Evolutionary conservation across 139 green algal species (phyloP).

Genomic region (Chlamydomonas eustigma): DNA sequence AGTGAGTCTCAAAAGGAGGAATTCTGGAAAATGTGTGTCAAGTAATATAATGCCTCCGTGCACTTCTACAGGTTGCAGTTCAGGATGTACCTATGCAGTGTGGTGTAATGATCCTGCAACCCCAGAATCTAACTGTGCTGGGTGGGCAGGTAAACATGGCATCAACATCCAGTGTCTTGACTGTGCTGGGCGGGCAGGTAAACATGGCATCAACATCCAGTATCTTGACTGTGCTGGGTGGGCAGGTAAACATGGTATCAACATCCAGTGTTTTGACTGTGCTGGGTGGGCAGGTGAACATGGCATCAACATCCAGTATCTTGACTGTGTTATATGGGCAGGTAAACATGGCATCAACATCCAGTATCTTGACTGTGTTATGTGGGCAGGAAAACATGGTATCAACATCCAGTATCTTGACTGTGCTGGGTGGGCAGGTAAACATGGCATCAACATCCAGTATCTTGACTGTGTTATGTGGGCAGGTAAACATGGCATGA

Average conservation of each 20-base stretch:
- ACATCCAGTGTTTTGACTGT: neutral
- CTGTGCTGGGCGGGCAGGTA: neutral
- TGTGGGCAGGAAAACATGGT: no score
- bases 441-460: no score
- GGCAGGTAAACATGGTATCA: neutral
- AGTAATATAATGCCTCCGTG: neutral
- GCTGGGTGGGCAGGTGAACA: neutral
- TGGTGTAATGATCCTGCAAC: conserved; percentile 63
- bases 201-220: neutral
- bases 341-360: no score
- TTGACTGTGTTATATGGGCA: no score
- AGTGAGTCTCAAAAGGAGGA: no score
- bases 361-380: no score
- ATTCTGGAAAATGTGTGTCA: no score
- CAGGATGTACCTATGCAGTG: conserved; percentile 37
- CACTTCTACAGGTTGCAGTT: conserved; percentile 47
- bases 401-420: no score
- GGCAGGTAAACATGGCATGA: no score
- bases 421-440: no score
- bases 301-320: neutral
- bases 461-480: no score
- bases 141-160: conserved; percentile 46
- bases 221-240: neutral
- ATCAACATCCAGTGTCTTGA: neutral
- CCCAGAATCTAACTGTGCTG: conserved; percentile 52